phyloP scores from a whole-genome alignment of 1,284 basidiomycete species.

The Cutaneotrichosporon daszewskae region DNA sequence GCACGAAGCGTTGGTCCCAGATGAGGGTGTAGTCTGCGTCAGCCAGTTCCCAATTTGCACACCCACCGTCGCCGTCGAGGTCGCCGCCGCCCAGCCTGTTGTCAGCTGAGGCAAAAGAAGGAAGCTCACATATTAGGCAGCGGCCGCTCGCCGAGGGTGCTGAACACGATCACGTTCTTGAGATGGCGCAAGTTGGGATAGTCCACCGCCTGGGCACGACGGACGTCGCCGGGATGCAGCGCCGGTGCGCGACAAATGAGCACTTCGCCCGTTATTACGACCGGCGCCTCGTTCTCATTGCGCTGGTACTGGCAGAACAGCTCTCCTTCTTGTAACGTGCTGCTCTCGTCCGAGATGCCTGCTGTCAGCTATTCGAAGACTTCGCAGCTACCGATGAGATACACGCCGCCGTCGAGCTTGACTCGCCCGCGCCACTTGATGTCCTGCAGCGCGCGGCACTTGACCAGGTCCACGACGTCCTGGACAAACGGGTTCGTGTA shows the following conservation, averaged over 20 bases:
- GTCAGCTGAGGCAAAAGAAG: neutral
- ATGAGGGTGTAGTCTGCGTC: constrained; percentile 42
- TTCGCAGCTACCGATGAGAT: constrained; percentile 34
- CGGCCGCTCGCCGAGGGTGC: constrained; percentile 35
- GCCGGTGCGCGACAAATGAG: constrained; percentile 46
- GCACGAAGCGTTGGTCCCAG: constrained; percentile 44
- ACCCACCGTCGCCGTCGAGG: constrained; percentile 42
- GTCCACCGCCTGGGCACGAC: constrained; percentile 38
- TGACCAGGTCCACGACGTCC: constrained; percentile 40
- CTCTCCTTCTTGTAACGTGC: constrained; percentile 36
- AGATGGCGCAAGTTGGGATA: constrained; percentile 37
- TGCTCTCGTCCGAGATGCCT: constrained; percentile 45
- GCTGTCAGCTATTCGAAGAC: neutral
- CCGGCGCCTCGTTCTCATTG: constrained; percentile 20
- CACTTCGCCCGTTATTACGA: constrained; percentile 33
- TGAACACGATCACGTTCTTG: constrained; percentile 47
- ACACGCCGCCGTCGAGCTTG: constrained; percentile 36
- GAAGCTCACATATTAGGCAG: constrained; percentile 41
- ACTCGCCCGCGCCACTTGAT: constrained; percentile 47
- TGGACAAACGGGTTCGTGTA: constrained; percentile 37
- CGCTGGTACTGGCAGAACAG: constrained; percentile 46
- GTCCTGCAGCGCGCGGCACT: constrained; percentile 40
- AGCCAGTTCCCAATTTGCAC: no score
- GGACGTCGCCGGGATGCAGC: constrained; percentile 41
- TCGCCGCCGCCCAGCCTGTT: constrained; percentile 46